A percentile compares a stretch with the other conserved stretches of the same genome.
Evolutionary conservation across 2,329 filamentous ascomycete genomes (phyloP).

Genomic region (Penicillium sp.): DNA sequence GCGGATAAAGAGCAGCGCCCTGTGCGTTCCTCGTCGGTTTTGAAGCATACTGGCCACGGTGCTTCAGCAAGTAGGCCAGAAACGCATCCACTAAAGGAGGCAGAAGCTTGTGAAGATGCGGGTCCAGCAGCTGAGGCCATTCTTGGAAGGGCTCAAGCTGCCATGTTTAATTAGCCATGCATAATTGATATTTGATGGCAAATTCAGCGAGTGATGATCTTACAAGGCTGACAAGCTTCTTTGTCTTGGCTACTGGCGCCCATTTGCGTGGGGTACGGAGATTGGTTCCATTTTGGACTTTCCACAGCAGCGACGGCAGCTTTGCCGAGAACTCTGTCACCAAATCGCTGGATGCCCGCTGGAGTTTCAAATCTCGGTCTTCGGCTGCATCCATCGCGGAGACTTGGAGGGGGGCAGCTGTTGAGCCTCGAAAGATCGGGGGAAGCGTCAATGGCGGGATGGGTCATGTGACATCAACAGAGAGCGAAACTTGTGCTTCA

Average conservation of each 20-base stretch:
- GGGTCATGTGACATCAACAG: conserved; percentile 18
- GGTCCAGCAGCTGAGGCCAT: conserved; percentile 86
- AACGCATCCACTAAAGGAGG: conserved; percentile 72
- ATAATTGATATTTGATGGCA: conserved; percentile 4
- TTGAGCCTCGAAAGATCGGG: conserved; percentile 11
- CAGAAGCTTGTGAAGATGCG: conserved; percentile 70
- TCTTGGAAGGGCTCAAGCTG: conserved; percentile 87
- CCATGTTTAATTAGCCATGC: conserved; percentile 6
- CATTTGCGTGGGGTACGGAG: conserved; percentile 36
- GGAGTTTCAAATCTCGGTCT: conserved; percentile 45
- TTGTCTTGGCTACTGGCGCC: conserved; percentile 36
- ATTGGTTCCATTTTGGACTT: conserved; percentile 19
- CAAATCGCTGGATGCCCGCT: conserved; percentile 44
- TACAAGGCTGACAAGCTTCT: conserved; percentile 40
- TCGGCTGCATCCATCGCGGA: conserved; percentile 43
- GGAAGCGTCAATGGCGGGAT: conserved; percentile 25
- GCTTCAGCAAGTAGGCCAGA: conserved; percentile 56
- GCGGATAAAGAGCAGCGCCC: conserved; percentile 42
- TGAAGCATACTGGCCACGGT: conserved; percentile 40
- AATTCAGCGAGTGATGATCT: conserved; percentile 14
- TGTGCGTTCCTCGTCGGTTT: conserved; percentile 31
- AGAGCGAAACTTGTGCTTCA: not conserved
- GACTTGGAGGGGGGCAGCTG: conserved; percentile 1
- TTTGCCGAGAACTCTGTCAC: conserved; percentile 41
- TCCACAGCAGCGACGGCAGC: conserved; percentile 43